phyloP scores from a whole-genome alignment of 225 moss, liverwort and hornwort species.

The Thuidium tamariscinum region DNA sequence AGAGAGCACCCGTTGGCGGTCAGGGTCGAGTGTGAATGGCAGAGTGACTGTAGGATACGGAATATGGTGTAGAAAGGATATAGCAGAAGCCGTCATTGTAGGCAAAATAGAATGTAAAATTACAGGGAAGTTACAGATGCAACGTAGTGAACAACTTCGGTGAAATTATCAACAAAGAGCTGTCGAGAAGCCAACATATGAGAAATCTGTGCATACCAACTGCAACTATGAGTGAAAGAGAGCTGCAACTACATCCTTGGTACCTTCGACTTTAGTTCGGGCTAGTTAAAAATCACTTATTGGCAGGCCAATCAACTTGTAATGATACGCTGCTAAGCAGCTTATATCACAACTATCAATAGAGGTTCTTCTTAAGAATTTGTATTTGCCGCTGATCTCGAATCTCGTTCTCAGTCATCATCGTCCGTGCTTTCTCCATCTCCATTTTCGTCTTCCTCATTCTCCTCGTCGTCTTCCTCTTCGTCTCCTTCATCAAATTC shows the following conservation, averaged over 20 bases:
- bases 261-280: not conserved
- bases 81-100: not conserved
- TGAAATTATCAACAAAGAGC: not conserved
- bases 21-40: not conserved
- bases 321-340: not conserved
- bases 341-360: not conserved
- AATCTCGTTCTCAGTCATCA: constrained; percentile 17
- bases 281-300: not conserved
- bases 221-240: not conserved
- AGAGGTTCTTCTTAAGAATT: not conserved
- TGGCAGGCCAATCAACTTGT: not conserved
- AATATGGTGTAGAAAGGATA: not conserved
- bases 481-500: constrained; percentile 35
- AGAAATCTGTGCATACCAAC: not conserved
- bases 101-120: not conserved
- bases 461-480: constrained; percentile 38
- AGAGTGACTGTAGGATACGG: not conserved
- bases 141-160: not conserved
- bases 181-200: not conserved
- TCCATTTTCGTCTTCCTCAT: constrained; percentile 32
- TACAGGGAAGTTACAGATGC: not conserved
- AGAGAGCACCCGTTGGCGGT: not conserved
- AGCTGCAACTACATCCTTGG: not conserved
- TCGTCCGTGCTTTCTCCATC: constrained; percentile 46
- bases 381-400: not conserved